Evolutionary conservation across 805 yeast genomes (phyloP).

Genomic region (Clavispora santaluciae): DNA sequence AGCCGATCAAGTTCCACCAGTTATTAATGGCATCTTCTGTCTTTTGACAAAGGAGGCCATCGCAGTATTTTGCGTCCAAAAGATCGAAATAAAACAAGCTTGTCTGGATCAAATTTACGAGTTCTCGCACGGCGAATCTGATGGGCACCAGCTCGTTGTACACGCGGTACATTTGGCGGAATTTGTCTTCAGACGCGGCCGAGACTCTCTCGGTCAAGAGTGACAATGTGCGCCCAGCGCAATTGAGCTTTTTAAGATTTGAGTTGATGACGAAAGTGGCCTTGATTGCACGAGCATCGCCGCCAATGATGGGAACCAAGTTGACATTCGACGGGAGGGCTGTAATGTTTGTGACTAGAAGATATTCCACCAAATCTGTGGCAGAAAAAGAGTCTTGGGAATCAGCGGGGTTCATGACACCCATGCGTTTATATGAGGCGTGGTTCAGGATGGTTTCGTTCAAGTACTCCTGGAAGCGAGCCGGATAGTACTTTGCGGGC

Average conservation of each 20-base stretch:
- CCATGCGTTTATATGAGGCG: conserved; percentile 59
- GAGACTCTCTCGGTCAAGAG: conserved; percentile 61
- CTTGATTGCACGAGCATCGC: conserved; percentile 49
- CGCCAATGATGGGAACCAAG: conserved; percentile 63
- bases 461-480: conserved; percentile 53
- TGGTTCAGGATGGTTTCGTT: conserved; percentile 62
- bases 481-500: conserved; percentile 45
- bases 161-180: conserved; percentile 66
- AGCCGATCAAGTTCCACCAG: conserved; percentile 84
- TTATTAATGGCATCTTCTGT: conserved; percentile 65
- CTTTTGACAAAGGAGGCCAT: conserved; percentile 76
- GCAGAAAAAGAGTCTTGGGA: neutral
- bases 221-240: conserved; percentile 82
- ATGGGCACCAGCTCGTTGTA: conserved; percentile 47
- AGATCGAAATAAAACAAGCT: conserved; percentile 74
- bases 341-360: conserved; percentile 81
- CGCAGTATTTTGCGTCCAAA: conserved; percentile 64
- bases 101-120: conserved; percentile 70
- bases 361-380: conserved; percentile 19
- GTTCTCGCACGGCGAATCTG: conserved; percentile 64
- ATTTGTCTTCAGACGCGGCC: conserved; percentile 76
- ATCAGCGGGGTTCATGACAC: conserved; percentile 4
- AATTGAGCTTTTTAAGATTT: conserved; percentile 68
- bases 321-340: conserved; percentile 71
- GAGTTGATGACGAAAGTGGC: conserved; percentile 65